Percentiles rank a stretch among this genome's conserved stretches.
Evolutionary conservation across 768 basidiomycete genomes (phyloP).

Genomic region (Cystobasidium onofrii): DNA sequence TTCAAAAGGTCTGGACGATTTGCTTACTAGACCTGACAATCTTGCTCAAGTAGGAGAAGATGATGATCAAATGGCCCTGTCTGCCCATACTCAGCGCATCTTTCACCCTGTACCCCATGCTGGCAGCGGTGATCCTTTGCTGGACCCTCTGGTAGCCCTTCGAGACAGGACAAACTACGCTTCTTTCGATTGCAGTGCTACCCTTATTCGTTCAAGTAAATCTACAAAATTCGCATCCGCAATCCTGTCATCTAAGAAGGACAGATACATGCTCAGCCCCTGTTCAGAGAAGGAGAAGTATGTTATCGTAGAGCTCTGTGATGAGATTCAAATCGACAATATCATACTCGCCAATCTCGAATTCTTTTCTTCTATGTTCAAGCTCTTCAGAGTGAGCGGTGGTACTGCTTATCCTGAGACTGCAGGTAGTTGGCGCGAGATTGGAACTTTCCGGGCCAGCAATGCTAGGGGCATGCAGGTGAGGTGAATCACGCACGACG

Average conservation of each 20-base stretch:
- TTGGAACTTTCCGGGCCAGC: conserved; percentile 72
- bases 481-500: conserved; percentile 40
- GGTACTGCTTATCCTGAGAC: conserved; percentile 56
- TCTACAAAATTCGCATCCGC: conserved; percentile 71
- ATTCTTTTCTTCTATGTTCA: conserved; percentile 94
- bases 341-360: conserved; percentile 94
- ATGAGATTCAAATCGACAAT: conserved; percentile 92
- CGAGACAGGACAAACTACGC: conserved; percentile 93
- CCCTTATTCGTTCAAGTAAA: conserved; percentile 73
- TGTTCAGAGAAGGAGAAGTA: conserved; percentile 61
- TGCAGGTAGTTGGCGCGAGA: conserved; percentile 59
- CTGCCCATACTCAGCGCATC: neutral
- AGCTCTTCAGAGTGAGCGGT: conserved; percentile 77
- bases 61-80: neutral
- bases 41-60: neutral
- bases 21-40: neutral
- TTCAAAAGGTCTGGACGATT: neutral
- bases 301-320: conserved; percentile 91
- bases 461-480: conserved; percentile 88
- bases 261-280: conserved; percentile 93
- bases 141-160: conserved; percentile 45
- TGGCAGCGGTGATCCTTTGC: conserved; percentile 35
- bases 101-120: conserved; percentile 35
- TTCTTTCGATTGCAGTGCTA: conserved; percentile 80
- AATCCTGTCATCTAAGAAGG: conserved; percentile 73